phyloP scores from a whole-genome alignment of 352 stramenopile species.

The Phytophthora colocasiae region DNA sequence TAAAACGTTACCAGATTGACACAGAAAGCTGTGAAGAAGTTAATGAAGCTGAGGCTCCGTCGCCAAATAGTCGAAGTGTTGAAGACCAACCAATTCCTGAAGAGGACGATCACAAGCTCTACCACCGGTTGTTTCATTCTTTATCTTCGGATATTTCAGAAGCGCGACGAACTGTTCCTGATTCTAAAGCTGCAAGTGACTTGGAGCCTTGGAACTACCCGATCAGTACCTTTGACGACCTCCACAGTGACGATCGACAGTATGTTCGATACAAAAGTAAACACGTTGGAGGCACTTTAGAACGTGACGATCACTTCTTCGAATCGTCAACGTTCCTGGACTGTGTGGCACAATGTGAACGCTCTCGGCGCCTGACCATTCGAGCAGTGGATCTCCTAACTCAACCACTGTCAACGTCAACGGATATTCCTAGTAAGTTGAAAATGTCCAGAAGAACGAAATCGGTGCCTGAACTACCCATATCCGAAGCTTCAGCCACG shows the following conservation, averaged over 20 bases:
- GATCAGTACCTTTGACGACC: slow-evolving; percentile 66
- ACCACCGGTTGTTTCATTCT: slow-evolving; percentile 39
- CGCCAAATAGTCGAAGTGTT: no score
- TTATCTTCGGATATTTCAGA: neutral
- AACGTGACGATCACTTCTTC: slow-evolving; percentile 76
- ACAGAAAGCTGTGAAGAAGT: slow-evolving; percentile 49
- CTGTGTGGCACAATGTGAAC: slow-evolving; percentile 71
- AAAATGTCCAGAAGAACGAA: neutral
- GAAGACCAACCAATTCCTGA: slow-evolving; percentile 1
- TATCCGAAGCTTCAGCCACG: slow-evolving; percentile 24
- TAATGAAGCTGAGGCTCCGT: slow-evolving; percentile 3
- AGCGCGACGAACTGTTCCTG: neutral
- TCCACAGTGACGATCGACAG: slow-evolving; percentile 68
- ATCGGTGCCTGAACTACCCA: slow-evolving; percentile 27
- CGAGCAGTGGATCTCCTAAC: slow-evolving; percentile 59
- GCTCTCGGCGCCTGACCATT: slow-evolving; percentile 63
- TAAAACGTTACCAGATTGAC: slow-evolving; percentile 65
- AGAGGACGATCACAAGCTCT: slow-evolving; percentile 29
- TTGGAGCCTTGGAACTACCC: slow-evolving; percentile 67
- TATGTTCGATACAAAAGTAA: slow-evolving; percentile 73
- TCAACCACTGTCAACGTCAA: neutral
- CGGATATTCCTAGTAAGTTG: neutral
- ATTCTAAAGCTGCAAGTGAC: slow-evolving; percentile 12
- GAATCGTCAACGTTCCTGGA: slow-evolving; percentile 68
- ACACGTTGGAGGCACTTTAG: slow-evolving; percentile 53